Conservation (phyloP, 139 green algal species). For the Zygnema circumcarinatum region DNA sequence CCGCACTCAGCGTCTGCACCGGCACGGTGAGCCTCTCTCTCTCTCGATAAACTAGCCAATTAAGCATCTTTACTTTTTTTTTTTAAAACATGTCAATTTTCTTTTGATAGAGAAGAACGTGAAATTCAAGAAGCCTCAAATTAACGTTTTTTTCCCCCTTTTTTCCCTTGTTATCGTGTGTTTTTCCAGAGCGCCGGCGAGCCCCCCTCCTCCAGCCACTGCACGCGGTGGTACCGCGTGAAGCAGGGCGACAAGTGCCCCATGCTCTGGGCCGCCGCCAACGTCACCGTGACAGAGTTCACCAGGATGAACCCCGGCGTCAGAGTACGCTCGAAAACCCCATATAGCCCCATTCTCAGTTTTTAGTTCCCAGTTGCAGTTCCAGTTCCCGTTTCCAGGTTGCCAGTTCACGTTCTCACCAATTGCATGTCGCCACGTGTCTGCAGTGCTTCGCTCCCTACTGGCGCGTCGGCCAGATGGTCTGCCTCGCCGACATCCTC, state of each 20-base stretch:
- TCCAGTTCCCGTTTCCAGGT: not conserved
- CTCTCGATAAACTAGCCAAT: not conserved
- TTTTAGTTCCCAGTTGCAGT: not conserved
- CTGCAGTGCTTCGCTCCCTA: constrained; percentile 30
- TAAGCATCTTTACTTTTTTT: too few species aligned
- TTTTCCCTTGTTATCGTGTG: not conserved
- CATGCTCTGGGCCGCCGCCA: constrained; percentile 32
- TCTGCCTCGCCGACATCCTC: constrained; percentile 1
- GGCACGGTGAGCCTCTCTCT: not conserved
- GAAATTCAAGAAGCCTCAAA: not conserved
- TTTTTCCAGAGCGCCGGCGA: not conserved
- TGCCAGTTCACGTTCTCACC: too few species aligned
- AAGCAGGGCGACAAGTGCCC: constrained; percentile 34
- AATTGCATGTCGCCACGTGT: too few species aligned
- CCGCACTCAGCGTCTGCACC: not conserved
- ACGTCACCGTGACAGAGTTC: constrained; percentile 24
- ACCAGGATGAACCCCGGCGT: constrained; percentile 21
- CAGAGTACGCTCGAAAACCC: not conserved
- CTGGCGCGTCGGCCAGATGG: constrained; percentile 31
- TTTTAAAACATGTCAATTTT: not conserved
- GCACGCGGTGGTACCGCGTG: constrained; percentile 25
- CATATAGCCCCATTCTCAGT: not conserved
- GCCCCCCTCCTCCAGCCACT: not conserved
- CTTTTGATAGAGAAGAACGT: not conserved
- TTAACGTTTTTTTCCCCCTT: not conserved